Conservation (phyloP, 805 yeast species). For the Metahyphopichia silvanorum region DNA sequence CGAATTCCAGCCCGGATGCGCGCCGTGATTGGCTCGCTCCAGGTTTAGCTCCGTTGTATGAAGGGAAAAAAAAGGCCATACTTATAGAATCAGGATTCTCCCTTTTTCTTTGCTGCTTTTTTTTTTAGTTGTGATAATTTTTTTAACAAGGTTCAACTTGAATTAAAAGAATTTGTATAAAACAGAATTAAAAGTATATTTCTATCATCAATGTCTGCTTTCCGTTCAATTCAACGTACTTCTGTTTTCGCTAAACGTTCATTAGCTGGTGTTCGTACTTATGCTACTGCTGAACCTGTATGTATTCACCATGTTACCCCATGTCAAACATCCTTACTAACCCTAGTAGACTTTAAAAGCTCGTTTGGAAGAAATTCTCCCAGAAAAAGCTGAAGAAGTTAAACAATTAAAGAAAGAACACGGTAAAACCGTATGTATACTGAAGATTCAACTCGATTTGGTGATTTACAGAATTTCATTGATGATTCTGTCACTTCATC, state of each 20-base stretch:
- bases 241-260: conserved; percentile 25
- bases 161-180: too few relatives aligned
- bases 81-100: too few relatives aligned
- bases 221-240: conserved; percentile 36
- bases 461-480: too few relatives aligned
- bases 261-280: conserved; percentile 17
- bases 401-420: conserved; percentile 85
- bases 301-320: conserved; percentile 6
- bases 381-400: conserved; percentile 89
- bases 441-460: too few relatives aligned
- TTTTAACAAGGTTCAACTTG: not conserved
- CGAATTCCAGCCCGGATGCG: too few relatives aligned
- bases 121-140: not conserved
- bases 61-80: too few relatives aligned
- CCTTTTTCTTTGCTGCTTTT: too few relatives aligned
- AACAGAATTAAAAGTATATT: not conserved
- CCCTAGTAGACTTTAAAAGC: conserved; percentile 73
- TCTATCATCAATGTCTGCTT: conserved; percentile 22
- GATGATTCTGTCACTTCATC: not conserved
- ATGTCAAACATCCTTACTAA: conserved; percentile 8
- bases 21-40: too few relatives aligned
- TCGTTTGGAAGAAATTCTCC: conserved; percentile 88
- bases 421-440: conserved; percentile 67
- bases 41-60: too few relatives aligned
- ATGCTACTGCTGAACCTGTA: conserved; percentile 37